phyloP scores from a whole-genome alignment of 345 rosid genomes.

The Kandelia obovata region DNA sequence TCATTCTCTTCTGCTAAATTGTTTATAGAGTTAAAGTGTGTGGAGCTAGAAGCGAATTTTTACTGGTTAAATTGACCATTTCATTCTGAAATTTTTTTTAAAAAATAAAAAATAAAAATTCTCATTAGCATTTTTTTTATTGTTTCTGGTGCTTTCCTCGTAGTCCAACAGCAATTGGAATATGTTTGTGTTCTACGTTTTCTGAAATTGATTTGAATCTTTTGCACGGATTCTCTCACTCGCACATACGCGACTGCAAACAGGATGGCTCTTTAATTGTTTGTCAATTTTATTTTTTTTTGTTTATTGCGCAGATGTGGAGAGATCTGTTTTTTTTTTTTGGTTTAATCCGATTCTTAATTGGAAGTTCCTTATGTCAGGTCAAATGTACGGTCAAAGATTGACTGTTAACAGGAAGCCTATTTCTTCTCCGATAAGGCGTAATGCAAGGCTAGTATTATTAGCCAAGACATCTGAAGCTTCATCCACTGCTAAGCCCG shows the following conservation, averaged over 20 bases:
- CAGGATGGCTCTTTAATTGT: too few species aligned
- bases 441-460: constrained; percentile 24
- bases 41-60: too few species aligned
- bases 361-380: constrained; percentile 8
- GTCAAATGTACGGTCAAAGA: constrained; percentile 26
- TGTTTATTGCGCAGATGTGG: too few species aligned
- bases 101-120: too few species aligned
- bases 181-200: too few species aligned
- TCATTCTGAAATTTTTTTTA: too few species aligned
- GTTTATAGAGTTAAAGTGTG: neutral
- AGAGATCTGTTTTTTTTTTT: too few species aligned
- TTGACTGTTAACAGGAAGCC: constrained; percentile 25
- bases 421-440: constrained; percentile 22
- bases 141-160: neutral
- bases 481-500: constrained; percentile 41
- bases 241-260: too few species aligned
- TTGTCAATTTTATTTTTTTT: too few species aligned
- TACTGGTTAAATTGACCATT: neutral
- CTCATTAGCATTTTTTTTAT: neutral
- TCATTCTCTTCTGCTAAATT: neutral
- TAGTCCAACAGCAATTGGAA: neutral
- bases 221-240: too few species aligned
- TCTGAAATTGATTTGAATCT: too few species aligned
- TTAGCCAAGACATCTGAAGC: constrained; percentile 50
- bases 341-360: neutral